Evolutionary conservation across 768 basidiomycete species (phyloP).

Genomic region (Termitomyces sp.): DNA sequence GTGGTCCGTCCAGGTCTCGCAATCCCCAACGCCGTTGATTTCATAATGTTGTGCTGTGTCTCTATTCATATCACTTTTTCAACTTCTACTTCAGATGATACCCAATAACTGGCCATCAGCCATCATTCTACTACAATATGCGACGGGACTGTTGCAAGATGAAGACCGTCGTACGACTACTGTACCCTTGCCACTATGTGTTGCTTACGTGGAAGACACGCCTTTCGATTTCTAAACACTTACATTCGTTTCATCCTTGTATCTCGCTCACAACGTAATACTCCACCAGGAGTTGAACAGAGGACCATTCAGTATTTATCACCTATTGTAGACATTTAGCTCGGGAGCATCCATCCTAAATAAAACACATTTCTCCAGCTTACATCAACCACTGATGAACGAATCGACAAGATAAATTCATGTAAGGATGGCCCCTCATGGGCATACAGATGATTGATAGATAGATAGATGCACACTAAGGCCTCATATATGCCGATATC

Average conservation of each 20-base stretch:
- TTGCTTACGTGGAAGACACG: constrained; percentile 7
- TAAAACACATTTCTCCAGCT: not conserved
- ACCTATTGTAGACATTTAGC: constrained; percentile 10
- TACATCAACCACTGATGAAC: not conserved
- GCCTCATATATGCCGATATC: constrained; percentile 54
- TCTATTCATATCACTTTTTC: constrained; percentile 4
- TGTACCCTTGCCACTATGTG: not conserved
- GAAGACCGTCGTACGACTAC: not conserved
- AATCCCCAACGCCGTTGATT: constrained; percentile 16
- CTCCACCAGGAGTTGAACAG: not conserved
- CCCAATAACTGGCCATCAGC: constrained; percentile 3
- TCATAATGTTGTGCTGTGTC: constrained; percentile 8
- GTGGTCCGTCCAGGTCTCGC: constrained; percentile 18
- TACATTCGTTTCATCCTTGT: constrained; percentile 1
- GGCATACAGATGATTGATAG: constrained; percentile 3
- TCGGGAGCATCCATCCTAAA: constrained; percentile 9
- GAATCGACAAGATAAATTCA: not conserved
- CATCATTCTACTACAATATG: not conserved
- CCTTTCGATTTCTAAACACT: not conserved
- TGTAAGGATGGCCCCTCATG: not conserved
- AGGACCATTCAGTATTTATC: constrained; percentile 7
- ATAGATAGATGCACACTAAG: constrained; percentile 16
- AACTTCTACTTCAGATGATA: constrained; percentile 5
- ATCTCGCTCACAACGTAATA: not conserved
- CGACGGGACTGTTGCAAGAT: constrained; percentile 1